A percentile compares a stretch with the other conserved stretches of the same genome.
Conservation (phyloP, 768 basidiomycete genomes). For the Royoungia palumana region DNA sequence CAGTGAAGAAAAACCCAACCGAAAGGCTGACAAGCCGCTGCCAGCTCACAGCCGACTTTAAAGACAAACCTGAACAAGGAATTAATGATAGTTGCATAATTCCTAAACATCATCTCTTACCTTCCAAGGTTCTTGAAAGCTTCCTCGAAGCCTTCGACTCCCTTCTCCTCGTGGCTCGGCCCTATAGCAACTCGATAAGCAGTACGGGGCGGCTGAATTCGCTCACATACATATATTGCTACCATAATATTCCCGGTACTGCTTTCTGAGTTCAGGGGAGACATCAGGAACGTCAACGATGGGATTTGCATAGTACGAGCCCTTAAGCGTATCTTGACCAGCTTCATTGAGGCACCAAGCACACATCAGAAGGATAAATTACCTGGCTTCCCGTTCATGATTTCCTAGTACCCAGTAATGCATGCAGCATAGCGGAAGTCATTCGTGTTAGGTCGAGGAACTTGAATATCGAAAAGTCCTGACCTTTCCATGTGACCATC, state of each 20-base stretch:
- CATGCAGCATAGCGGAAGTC: not conserved
- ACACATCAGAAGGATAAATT: constrained; percentile 1
- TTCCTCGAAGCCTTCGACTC: constrained; percentile 73
- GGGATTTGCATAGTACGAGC: constrained; percentile 89
- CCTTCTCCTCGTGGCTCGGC: constrained; percentile 56
- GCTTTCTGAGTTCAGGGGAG: constrained; percentile 45
- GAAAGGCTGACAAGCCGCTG: constrained; percentile 87
- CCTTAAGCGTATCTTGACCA: constrained; percentile 75
- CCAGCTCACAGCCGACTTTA: constrained; percentile 75
- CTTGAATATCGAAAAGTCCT: constrained; percentile 4
- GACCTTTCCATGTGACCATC: constrained; percentile 98
- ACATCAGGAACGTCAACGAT: constrained; percentile 65
- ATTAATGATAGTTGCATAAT: constrained; percentile 3
- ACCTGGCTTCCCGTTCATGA: constrained; percentile 94
- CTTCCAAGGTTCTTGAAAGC: constrained; percentile 85
- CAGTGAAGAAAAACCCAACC: constrained; percentile 42
- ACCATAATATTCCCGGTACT: constrained; percentile 83
- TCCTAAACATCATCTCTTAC: constrained; percentile 33
- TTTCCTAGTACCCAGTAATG: constrained; percentile 52
- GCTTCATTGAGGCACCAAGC: constrained; percentile 1
- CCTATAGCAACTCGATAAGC: constrained; percentile 39
- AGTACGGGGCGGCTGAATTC: not conserved
- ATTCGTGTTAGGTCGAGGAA: not conserved
- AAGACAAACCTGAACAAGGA: constrained; percentile 64
- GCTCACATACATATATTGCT: constrained; percentile 74